A percentile compares a stretch with the other conserved stretches of the same genome.
Conservation (phyloP, 768 basidiomycete genomes). For the Chiua virens region DNA sequence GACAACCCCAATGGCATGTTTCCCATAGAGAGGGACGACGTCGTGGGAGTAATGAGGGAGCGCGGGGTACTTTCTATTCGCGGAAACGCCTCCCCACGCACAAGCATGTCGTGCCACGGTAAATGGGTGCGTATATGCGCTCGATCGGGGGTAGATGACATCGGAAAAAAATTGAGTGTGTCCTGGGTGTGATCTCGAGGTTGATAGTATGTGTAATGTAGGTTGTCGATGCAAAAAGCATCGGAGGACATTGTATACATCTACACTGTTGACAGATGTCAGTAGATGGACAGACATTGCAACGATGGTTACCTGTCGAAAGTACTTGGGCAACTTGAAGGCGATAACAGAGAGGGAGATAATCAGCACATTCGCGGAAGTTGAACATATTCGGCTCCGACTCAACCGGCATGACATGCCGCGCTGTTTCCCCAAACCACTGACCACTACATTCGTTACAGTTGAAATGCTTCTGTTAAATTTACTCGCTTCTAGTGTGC, state of each 20-base stretch:
- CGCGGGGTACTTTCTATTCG: constrained; percentile 7
- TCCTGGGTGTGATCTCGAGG: too few relatives aligned
- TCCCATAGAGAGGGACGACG: constrained; percentile 9
- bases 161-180: not conserved
- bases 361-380: constrained; percentile 8
- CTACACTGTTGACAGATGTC: not conserved
- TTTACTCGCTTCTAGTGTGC: constrained; percentile 17
- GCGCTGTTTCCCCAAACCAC: constrained; percentile 2
- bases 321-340: not conserved
- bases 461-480: constrained; percentile 25
- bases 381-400: constrained; percentile 17
- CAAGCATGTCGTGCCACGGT: not conserved
- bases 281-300: not conserved
- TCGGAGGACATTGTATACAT: not conserved
- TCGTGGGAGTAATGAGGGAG: constrained; percentile 2
- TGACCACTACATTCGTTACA: not conserved
- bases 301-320: constrained; percentile 16
- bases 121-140: not conserved
- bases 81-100: not conserved
- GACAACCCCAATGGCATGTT: constrained; percentile 22
- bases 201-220: constrained; percentile 7
- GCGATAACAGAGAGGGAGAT: not conserved
- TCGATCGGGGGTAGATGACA: constrained; percentile 16
- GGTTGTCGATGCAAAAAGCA: too few relatives aligned
- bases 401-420: constrained; percentile 22